Evolutionary conservation across 208 protist species (phyloP), one percentile per base, ranked within the genome.

Genomic region (Crithidia brevicula): DNA sequence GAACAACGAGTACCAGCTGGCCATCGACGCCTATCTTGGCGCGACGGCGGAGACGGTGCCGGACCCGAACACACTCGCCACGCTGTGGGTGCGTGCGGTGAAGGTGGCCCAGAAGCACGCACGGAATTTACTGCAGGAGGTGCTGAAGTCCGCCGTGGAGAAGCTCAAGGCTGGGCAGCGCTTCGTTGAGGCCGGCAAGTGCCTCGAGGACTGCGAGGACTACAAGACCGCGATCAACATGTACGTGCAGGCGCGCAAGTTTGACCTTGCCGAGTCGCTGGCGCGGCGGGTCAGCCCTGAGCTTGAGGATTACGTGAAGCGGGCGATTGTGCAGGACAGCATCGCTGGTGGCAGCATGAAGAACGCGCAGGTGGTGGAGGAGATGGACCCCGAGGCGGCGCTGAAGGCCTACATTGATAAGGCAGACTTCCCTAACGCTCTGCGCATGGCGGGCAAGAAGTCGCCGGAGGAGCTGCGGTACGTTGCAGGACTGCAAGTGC

Each of bases 1-100:
- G 63, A 90, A 83, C 58, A 92, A 96, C 54, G 94, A 99, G 67
- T 98, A 97, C 60, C 74, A 86, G 45, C 77, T 95, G 22, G 97
- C 97, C 11, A 97, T 99, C 53, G 97, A 99, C 63, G 84, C 91
- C n/a, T 98, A 98, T 75, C 83, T 99, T 33, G 82, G 81, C 57
- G 86, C 94, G 7, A 91, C 78, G 1, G 9, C 74, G 16, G 89
- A 94, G 33, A 85, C 74, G 34, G 83, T 93, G 51, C 38, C 67
- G 13, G 82, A 96, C 77, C 54, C 80, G 49, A 81, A 76, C 33
- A 75, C 84, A 72, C 71, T 92, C 27, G 97, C 95, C 40, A 88
- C 85, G 63, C 50, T 96, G 47, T 99, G 94, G 95, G 86, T 97
- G 67, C 91, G 96, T 30, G 96, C 96, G 27, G 93, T 99, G 36